These are phyloP conservation scores for Meyerozyma sp. DNA, from an alignment of 1,139 yeast genomes.

Conservation along the genomic window DNA sequence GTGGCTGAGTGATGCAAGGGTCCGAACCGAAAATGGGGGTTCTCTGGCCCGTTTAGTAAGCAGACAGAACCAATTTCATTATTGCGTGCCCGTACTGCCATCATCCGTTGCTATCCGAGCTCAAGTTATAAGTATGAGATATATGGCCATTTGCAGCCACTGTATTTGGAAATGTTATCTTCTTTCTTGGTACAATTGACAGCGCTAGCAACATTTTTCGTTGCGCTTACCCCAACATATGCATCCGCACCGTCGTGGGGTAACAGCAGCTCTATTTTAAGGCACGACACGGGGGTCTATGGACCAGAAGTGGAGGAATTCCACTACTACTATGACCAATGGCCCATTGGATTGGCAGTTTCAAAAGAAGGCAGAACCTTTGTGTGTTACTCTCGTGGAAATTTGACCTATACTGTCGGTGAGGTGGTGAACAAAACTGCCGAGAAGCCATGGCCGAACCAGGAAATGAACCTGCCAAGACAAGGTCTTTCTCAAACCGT, in stretches of 20 bases:
- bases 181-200: too few relatives aligned
- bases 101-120: too few relatives aligned
- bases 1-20: too few relatives aligned
- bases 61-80: too few relatives aligned
- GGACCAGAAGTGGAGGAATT: not conserved
- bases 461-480: not conserved
- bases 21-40: too few relatives aligned
- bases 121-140: too few relatives aligned
- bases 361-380: not conserved
- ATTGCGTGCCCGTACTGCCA: too few relatives aligned
- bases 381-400: not conserved
- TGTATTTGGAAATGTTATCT: too few relatives aligned
- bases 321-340: constrained; percentile 1
- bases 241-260: not conserved
- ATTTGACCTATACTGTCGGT: not conserved
- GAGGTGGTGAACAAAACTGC: not conserved
- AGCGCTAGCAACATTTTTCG: not conserved
- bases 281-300: not conserved
- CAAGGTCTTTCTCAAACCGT: not conserved
- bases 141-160: too few relatives aligned
- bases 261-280: not conserved
- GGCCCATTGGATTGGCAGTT: not conserved
- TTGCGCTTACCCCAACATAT: not conserved
- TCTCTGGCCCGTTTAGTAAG: too few relatives aligned
- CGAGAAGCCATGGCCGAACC: not conserved